These are phyloP conservation scores for Erigeron philadelphicus DNA, from an alignment of 140 eudicot genomes.

Conservation along the genomic window DNA sequence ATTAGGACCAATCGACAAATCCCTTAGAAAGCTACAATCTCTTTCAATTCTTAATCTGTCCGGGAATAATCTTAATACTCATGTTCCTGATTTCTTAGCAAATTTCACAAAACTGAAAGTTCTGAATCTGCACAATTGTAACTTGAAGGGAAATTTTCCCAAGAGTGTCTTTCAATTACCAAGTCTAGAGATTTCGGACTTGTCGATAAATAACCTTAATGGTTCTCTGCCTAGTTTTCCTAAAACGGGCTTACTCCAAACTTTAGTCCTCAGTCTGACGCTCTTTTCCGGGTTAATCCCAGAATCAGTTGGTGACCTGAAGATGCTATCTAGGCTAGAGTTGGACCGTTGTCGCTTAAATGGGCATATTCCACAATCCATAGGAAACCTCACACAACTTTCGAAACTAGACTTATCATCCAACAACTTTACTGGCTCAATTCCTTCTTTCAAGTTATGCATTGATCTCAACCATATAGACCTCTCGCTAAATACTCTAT, in stretches of 20 bases:
- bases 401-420: neutral
- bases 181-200: neutral
- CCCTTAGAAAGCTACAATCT: slow-evolving; percentile 30
- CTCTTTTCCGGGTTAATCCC: neutral
- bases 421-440: neutral
- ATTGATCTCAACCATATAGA: neutral
- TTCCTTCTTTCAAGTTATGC: neutral
- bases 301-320: neutral
- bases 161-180: neutral
- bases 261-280: neutral
- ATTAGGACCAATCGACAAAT: slow-evolving; percentile 28
- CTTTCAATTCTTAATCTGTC: slow-evolving; percentile 30
- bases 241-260: neutral
- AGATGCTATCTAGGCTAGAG: neutral
- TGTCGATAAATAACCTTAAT: neutral
- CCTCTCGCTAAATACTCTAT: slow-evolving; percentile 3
- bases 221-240: neutral
- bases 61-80: slow-evolving; percentile 26
- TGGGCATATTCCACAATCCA: neutral
- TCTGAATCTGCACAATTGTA: slow-evolving; percentile 25
- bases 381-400: neutral
- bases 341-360: neutral
- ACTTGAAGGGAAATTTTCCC: slow-evolving; percentile 28
- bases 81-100: slow-evolving; percentile 36
- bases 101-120: slow-evolving; percentile 27